phyloP scores from a whole-genome alignment of 345 rosid species.

The Rhizophora mangle region DNA sequence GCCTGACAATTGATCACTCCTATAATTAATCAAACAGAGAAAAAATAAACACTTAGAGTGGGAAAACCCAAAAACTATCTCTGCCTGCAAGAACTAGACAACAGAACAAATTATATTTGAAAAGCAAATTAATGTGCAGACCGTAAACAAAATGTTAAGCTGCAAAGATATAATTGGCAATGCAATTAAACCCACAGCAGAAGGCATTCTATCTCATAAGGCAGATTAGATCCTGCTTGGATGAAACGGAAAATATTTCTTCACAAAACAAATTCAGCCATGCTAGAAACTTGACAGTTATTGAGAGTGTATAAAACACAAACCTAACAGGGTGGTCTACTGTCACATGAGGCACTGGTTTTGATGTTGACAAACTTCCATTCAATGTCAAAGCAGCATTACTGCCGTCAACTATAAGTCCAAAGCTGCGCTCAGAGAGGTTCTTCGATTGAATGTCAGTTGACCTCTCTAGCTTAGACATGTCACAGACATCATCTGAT shows the following conservation, averaged over 20 bases:
- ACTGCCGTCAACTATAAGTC: conserved; percentile 22
- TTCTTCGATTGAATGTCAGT: conserved; percentile 21
- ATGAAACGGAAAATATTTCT: background rate
- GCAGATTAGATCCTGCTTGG: too few species aligned
- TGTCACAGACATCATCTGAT: conserved; percentile 44
- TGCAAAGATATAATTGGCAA: too few species aligned
- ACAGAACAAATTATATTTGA: background rate
- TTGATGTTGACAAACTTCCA: conserved; percentile 32
- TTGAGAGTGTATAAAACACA: conserved; percentile 20
- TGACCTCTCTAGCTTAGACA: conserved; percentile 16
- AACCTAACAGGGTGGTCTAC: conserved; percentile 42
- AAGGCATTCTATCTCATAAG: too few species aligned
- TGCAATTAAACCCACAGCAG: too few species aligned
- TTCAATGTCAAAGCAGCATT: conserved; percentile 29
- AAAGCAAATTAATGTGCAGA: background rate
- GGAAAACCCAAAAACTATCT: background rate
- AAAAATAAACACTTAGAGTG: conserved; percentile 7
- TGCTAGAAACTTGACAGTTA: conserved; percentile 3
- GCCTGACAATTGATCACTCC: conserved; percentile 30
- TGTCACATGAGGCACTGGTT: conserved; percentile 30
- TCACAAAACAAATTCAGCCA: conserved; percentile 1
- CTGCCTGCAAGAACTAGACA: background rate
- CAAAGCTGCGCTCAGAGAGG: conserved; percentile 24
- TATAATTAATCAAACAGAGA: conserved; percentile 23
- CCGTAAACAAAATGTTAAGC: too few species aligned